Conservation (phyloP, 1,284 basidiomycete genomes). For the Lentinus polychrous region DNA sequence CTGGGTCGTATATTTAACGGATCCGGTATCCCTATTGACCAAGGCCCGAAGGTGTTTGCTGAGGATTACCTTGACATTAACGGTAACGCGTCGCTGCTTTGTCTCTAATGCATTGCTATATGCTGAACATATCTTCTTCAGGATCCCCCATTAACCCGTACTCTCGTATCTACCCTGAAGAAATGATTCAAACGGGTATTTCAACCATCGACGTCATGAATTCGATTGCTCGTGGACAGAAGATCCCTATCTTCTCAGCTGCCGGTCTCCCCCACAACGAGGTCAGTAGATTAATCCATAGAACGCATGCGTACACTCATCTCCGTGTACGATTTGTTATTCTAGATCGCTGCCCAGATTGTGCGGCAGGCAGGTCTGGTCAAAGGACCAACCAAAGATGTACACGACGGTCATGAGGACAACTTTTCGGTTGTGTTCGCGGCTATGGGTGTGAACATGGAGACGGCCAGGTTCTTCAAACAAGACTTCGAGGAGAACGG, state of each 20-base stretch:
- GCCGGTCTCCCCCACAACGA: conserved; percentile 99
- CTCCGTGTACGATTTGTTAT: conserved; percentile 14
- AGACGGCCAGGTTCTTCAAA: conserved; percentile 99
- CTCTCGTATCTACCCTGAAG: conserved; percentile 98
- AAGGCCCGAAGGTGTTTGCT: conserved; percentile 98
- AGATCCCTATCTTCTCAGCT: conserved; percentile 99
- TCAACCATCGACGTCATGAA: conserved; percentile 99
- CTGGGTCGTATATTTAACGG: conserved; percentile 99
- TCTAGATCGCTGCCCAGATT: conserved; percentile 97
- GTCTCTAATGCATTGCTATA: conserved; percentile 9
- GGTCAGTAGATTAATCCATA: conserved; percentile 33
- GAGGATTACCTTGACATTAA: conserved; percentile 99
- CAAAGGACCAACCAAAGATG: conserved; percentile 91
- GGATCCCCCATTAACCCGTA: conserved; percentile 99
- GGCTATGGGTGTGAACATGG: conserved; percentile 99
- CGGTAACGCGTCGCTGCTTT: conserved; percentile 43
- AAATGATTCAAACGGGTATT: conserved; percentile 99
- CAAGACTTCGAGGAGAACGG: conserved; percentile 99
- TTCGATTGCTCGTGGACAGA: conserved; percentile 99
- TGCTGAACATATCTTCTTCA: conserved; percentile 24
- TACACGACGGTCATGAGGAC: conserved; percentile 99
- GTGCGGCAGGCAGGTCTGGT: conserved; percentile 99
- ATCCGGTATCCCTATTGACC: conserved; percentile 95
- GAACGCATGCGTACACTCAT: conserved; percentile 13
- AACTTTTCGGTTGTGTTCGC: conserved; percentile 99